Evolutionary conservation across 805 yeast species (phyloP).

Genomic region (Saccharomycopsis malanga): DNA sequence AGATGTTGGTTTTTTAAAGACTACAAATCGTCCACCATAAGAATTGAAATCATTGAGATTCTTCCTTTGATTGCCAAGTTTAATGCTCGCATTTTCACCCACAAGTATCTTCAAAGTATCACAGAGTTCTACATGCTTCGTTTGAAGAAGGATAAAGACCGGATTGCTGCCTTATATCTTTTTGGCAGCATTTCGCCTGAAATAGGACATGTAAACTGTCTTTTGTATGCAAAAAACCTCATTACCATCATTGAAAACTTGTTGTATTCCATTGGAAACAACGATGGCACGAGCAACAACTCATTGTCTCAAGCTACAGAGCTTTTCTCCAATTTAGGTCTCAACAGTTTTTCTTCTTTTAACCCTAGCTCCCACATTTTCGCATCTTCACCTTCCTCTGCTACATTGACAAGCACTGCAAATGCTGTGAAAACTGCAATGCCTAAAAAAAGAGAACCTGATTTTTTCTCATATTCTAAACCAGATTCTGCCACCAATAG

Average conservation of each 20-base stretch:
- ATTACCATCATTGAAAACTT: constrained; percentile 16
- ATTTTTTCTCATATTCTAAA: constrained; percentile 4
- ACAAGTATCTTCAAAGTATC: constrained; percentile 72
- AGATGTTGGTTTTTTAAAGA: constrained; percentile 50
- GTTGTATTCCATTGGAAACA: constrained; percentile 4
- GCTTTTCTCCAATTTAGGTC: constrained; percentile 3
- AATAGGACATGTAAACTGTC: constrained; percentile 14
- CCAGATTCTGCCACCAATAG: neutral
- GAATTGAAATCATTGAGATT: constrained; percentile 79
- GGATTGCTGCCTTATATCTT: constrained; percentile 66
- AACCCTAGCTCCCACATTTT: constrained; percentile 11
- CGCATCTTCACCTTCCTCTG: neutral
- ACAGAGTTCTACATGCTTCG: constrained; percentile 71
- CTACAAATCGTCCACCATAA: constrained; percentile 64
- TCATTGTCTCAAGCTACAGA: constrained; percentile 7
- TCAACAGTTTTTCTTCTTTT: constrained; percentile 17
- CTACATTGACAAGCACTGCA: neutral
- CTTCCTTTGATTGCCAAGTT: constrained; percentile 79
- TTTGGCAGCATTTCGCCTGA: constrained; percentile 54
- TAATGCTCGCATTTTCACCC: constrained; percentile 67
- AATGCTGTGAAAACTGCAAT: neutral
- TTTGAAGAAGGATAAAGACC: constrained; percentile 68
- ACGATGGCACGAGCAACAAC: neutral
- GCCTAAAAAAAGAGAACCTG: neutral
- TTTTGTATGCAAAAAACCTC: constrained; percentile 16